These are phyloP conservation scores for Platanthera guangdongensis DNA, from an alignment of 106 monocot genomes.

Conservation along the genomic window DNA sequence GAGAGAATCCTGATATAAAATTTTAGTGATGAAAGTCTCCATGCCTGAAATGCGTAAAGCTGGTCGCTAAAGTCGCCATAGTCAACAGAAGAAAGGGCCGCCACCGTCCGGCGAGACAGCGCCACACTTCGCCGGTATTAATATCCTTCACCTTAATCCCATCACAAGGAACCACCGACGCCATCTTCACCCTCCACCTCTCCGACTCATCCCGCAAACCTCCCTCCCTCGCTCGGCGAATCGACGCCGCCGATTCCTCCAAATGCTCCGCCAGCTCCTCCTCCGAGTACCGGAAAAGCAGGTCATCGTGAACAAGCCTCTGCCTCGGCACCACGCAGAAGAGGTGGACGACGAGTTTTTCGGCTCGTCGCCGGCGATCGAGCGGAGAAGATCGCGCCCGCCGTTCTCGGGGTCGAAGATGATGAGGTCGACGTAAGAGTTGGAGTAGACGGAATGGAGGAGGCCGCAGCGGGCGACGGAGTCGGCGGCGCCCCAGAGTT, in stretches of 20 bases:
- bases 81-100: constrained; percentile 60
- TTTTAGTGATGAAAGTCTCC: not conserved
- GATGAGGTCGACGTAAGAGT: constrained; percentile 88
- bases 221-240: constrained; percentile 13
- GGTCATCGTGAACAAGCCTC: constrained; percentile 47
- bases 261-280: constrained; percentile 46
- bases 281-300: constrained; percentile 51
- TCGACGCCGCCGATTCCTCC: constrained; percentile 15
- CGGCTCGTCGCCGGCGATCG: constrained; percentile 40
- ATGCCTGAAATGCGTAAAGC: constrained; percentile 48
- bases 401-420: constrained; percentile 51
- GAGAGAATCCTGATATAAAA: too few relatives aligned
- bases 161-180: constrained; percentile 28
- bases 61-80: constrained; percentile 86
- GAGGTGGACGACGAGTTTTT: constrained; percentile 72
- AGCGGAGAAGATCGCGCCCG: constrained; percentile 33
- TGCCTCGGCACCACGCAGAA: constrained; percentile 77
- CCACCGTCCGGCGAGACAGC: constrained; percentile 48
- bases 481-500: constrained; percentile 53
- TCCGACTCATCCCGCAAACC: constrained; percentile 13
- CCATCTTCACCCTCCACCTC: constrained; percentile 46
- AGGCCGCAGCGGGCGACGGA: constrained; percentile 71
- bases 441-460: constrained; percentile 88
- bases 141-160: constrained; percentile 56
- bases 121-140: constrained; percentile 52